Evolutionary conservation across 345 rosid genomes (phyloP).

Genomic region (Populus euphratica): DNA sequence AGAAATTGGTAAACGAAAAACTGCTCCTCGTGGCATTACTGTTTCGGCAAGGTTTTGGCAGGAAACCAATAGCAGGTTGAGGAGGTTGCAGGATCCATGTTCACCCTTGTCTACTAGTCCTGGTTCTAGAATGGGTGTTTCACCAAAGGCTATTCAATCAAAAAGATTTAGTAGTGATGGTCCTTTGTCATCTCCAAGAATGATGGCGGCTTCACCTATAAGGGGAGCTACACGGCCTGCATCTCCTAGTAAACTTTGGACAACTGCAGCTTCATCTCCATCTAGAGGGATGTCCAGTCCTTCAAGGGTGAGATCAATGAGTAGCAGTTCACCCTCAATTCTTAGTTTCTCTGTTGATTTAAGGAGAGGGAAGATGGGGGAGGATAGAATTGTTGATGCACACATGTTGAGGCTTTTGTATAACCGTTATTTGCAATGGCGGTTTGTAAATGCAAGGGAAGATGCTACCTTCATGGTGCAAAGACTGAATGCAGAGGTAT

Average conservation of each 20-base stretch:
- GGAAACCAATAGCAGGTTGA: constrained; percentile 82
- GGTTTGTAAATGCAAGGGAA: constrained; percentile 77
- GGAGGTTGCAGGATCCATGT: constrained; percentile 83
- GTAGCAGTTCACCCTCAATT: constrained; percentile 62
- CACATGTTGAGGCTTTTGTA: constrained; percentile 83
- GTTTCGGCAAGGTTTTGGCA: constrained; percentile 90
- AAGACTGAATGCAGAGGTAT: constrained; percentile 71
- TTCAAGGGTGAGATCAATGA: constrained; percentile 49
- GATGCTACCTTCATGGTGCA: constrained; percentile 67
- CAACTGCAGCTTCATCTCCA: constrained; percentile 48
- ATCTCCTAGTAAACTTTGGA: constrained; percentile 82
- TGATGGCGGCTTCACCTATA: constrained; percentile 54
- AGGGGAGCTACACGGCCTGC: constrained; percentile 58
- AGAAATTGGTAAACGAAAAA: constrained; percentile 45
- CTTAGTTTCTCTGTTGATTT: constrained; percentile 81
- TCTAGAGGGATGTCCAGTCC: constrained; percentile 70
- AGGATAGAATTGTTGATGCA: constrained; percentile 65
- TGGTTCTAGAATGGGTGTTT: constrained; percentile 44
- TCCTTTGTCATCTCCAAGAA: constrained; percentile 54
- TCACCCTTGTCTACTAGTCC: constrained; percentile 65
- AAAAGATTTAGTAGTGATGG: constrained; percentile 61
- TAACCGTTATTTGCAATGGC: constrained; percentile 77
- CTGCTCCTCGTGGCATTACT: constrained; percentile 38
- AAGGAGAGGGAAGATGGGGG: constrained; percentile 83
- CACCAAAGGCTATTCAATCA: constrained; percentile 56